A percentile compares a stretch with the other conserved stretches of the same genome.
These are phyloP conservation scores for Musa beccarii DNA, from an alignment of 176 grass and related monocot genomes.

Conservation along the genomic window DNA sequence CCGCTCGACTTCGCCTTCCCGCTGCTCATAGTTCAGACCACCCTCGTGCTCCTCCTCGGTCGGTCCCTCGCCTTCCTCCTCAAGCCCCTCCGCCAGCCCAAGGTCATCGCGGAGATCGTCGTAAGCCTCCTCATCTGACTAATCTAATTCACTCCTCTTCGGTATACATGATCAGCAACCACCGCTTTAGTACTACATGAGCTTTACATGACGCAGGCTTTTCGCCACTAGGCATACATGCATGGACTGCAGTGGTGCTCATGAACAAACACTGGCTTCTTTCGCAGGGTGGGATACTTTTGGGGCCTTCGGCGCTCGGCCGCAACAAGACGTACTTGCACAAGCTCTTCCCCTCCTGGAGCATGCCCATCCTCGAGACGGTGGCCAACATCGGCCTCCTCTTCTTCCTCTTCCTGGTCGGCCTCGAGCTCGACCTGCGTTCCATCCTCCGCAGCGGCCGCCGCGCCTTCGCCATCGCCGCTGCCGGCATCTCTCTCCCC, in stretches of 20 bases:
- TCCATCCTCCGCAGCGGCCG: slow-evolving; percentile 48
- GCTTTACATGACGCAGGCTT: no score
- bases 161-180: no score
- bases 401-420: slow-evolving; percentile 87
- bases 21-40: slow-evolving; percentile 52
- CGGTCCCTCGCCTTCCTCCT: slow-evolving; percentile 60
- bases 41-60: slow-evolving; percentile 53
- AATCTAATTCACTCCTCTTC: background rate
- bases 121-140: slow-evolving; percentile 9
- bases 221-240: background rate
- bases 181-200: no score
- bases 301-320: slow-evolving; percentile 69
- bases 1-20: slow-evolving; percentile 89
- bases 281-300: slow-evolving; percentile 46
- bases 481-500: slow-evolving; percentile 50
- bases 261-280: background rate
- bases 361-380: slow-evolving; percentile 69
- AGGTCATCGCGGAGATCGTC: slow-evolving; percentile 87
- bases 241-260: background rate
- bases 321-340: slow-evolving; percentile 56
- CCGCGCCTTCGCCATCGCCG: slow-evolving; percentile 62
- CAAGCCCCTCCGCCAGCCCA: slow-evolving; percentile 73
- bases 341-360: slow-evolving; percentile 63
- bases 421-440: slow-evolving; percentile 67
- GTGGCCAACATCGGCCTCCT: slow-evolving; percentile 75